Evolutionary conservation across 208 protist genomes (phyloP), one percentile per base, ranked within the genome.

Genomic region (Zelonia costaricensis): DNA sequence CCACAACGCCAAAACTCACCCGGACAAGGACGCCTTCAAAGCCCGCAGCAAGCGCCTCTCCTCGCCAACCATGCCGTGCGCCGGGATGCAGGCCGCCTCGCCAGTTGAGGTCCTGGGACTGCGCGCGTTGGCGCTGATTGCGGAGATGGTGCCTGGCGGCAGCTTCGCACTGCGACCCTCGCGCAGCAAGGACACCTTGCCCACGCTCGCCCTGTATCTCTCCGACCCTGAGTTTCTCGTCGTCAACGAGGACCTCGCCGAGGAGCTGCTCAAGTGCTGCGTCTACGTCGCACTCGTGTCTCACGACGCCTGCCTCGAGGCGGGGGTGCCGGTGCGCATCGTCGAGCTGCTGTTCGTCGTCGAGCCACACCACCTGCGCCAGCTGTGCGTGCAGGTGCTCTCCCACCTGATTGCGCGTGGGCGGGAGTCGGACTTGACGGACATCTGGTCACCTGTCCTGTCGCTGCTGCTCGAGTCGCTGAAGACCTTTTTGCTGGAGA

Each of bases 251-350:
- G 69, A 76, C 39, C 62, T 84, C 28, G 43, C 78, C 18, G 87
- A 93, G 64, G 83, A 91, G 56, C 49, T 91, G 45, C 65, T 93
- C 40, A 81, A 81, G 44, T 93, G 87, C 61, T 67, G 91, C 40
- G 57, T 63, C 13, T 73, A 81, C 53, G 28, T 90, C 16, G 48
- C 76, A 4, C 46, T 81, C 7, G 40, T 81, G 2, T 62, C 70
- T 23, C 45, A 82, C 44, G 55, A 74, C 2, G 48, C 60, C 9
- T 64, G 82, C 39, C 39, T 87, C 1, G 51, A 65, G 15, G 39
- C 66, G 2, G 2, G 69, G 4, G 72, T 76, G 23, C 54, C 82
- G 20, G 23, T n/a, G 0, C 46, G 57, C 33, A 47, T 84, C 7
- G 42, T 72, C 4, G 27, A 42, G 36, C 52, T 93, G 31, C 69